These are phyloP conservation scores for Plasmodium knowlesi DNA, from an alignment of 169 alveolate species.

Conservation along the genomic window DNA sequence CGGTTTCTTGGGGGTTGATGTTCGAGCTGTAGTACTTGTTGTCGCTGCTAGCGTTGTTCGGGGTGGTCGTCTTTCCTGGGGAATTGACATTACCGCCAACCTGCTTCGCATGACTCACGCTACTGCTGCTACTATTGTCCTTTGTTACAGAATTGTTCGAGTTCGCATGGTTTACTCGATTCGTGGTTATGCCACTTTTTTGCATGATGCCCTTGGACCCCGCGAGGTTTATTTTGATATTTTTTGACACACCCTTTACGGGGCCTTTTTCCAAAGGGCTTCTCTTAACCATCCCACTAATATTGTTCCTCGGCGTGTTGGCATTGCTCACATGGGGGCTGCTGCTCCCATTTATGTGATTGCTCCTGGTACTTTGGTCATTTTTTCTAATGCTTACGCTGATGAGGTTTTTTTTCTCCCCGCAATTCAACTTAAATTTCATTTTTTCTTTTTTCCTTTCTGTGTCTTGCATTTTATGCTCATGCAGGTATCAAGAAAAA, in stretches of 20 bases:
- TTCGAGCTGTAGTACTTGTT: neutral
- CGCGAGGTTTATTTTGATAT: slow-evolving; percentile 57
- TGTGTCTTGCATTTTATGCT: slow-evolving; percentile 55
- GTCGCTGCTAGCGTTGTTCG: neutral
- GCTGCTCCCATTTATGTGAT: neutral
- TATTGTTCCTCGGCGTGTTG: neutral
- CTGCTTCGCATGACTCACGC: neutral
- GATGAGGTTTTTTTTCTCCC: slow-evolving; percentile 35
- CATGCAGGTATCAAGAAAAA: slow-evolving; percentile 26
- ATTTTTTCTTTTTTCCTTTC: slow-evolving; percentile 63
- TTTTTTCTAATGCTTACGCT: slow-evolving; percentile 10
- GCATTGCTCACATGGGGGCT: neutral
- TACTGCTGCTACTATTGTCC: neutral
- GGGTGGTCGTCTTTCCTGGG: neutral
- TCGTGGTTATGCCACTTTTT: neutral
- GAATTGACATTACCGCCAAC: neutral
- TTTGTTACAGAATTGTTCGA: neutral
- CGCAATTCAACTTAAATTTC: slow-evolving; percentile 47
- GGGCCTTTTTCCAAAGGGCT: slow-evolving; percentile 7
- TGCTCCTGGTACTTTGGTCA: slow-evolving; percentile 10
- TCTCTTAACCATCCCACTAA: neutral
- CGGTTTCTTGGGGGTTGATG: neutral
- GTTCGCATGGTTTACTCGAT: neutral
- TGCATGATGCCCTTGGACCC: slow-evolving; percentile 25
- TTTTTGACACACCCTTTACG: slow-evolving; percentile 10